Conservation (phyloP, 2,329 filamentous ascomycete species). For the Myriosclerotinia duriaeana region DNA sequence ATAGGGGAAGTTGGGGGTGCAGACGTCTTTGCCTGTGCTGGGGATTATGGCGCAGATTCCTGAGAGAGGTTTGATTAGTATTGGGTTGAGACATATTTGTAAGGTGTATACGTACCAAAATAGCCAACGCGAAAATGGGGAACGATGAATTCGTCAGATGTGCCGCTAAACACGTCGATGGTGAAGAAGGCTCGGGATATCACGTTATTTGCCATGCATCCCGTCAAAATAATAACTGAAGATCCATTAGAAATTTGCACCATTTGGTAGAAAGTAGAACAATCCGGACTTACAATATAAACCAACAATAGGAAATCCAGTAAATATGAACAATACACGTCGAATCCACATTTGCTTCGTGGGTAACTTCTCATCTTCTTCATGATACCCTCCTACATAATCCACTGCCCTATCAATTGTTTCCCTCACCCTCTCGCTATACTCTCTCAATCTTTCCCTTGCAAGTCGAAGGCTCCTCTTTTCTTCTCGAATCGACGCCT, state of each 20-base stretch:
- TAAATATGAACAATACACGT: not conserved
- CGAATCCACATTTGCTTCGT: slow-evolving; percentile 12
- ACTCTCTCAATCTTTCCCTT: slow-evolving; percentile 4
- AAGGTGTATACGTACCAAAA: slow-evolving; percentile 1
- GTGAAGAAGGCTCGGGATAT: slow-evolving; percentile 7
- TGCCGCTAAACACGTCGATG: slow-evolving; percentile 11
- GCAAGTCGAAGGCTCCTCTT: slow-evolving; percentile 6
- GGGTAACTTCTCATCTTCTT: slow-evolving; percentile 5
- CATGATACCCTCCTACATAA: slow-evolving; percentile 1
- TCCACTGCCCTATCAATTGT: slow-evolving; percentile 14
- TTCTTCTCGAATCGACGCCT: slow-evolving; percentile 9
- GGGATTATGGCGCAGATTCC: slow-evolving; percentile 10
- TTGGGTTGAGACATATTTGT: not conserved
- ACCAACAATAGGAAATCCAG: not conserved
- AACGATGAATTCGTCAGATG: slow-evolving; percentile 8
- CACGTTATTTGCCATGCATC: slow-evolving; percentile 8
- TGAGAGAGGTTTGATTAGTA: not conserved
- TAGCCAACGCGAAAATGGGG: slow-evolving; percentile 17
- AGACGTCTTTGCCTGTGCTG: not conserved
- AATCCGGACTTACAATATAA: not conserved
- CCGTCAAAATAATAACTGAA: slow-evolving; percentile 8
- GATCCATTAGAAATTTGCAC: not conserved
- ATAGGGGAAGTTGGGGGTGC: slow-evolving; percentile 2
- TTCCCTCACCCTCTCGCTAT: slow-evolving; percentile 8
- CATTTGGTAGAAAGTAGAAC: not conserved